Base-by-base conservation (phyloP, 1,284 basidiomycete species). In the Pseudozyma sp. region DNA sequence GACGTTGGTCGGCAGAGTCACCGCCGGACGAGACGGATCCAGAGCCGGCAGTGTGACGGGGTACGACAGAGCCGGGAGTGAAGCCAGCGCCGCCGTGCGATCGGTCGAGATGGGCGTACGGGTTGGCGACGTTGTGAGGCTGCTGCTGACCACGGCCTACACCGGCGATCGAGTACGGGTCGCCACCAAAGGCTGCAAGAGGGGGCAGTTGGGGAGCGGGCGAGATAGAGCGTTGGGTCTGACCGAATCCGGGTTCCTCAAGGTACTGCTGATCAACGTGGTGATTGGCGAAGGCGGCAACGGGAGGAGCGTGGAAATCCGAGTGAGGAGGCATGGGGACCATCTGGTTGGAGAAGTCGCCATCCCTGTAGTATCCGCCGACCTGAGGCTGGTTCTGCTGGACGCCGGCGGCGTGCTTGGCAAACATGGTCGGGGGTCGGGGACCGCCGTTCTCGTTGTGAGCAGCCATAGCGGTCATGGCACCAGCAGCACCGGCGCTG, bases 361-460 rank as follows among this genome's bases (percentile, higher is more conserved):
- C 74, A 14, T 60, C 63, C 44, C 67, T 69, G 59, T 75, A 79
- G 61, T 77, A 70, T 30, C 69, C 76, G 44, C 77, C 77, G 8
- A 79, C 61, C 47, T 69, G 64, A 31, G 78, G 72, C 54, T 53
- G 63, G 47, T 61, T 62, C 43, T 69, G 58, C 50, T 64, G 54
- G 19, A 55, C 48, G 16, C 57, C 76, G 1, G 75, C 66, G 52
- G 77, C 81, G 69, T 85, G 84, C 33, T 79, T 77, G 31, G 78
- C 69, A 62, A 85, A 82, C 75, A 82, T 81, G 37, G 84, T 83
- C 1, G 84, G 84, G 6, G 84, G 84, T 4, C 84, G 75, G 33
- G 84, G 84, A 33, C 75, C 72, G 29, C 78, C 78, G 7, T 24
- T 66, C 45, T 82, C 75, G 47, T 80, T 77, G 54, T 83, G 74